phyloP scores from a whole-genome alignment of 441 rosid genomes.

The Eruca vesicaria region DNA sequence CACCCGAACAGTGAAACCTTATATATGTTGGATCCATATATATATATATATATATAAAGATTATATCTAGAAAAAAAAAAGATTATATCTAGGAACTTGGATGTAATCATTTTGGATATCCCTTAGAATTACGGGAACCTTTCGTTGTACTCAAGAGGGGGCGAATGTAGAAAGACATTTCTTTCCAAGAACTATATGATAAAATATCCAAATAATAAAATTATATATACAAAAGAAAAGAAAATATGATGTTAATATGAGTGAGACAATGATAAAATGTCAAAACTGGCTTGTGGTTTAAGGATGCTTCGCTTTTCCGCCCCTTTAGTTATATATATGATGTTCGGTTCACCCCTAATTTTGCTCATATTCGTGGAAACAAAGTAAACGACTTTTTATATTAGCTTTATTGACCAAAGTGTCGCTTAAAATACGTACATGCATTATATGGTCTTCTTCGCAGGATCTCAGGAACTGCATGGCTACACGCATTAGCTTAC shows the following conservation, averaged over 20 bases:
- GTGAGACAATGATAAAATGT: not conserved
- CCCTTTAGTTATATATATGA: not conserved
- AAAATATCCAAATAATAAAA: not conserved
- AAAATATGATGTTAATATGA: not conserved
- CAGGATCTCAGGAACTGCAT: conserved; percentile 35
- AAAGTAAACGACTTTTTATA: conserved; percentile 26
- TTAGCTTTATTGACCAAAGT: conserved; percentile 31
- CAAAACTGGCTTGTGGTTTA: conserved; percentile 40
- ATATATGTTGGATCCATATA: not conserved
- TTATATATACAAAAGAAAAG: not conserved
- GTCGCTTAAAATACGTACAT: conserved; percentile 34
- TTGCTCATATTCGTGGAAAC: conserved; percentile 27
- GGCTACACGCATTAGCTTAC: conserved; percentile 33
- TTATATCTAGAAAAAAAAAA: not conserved
- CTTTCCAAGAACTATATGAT: not conserved
- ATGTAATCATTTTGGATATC: not conserved
- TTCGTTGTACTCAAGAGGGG: not conserved
- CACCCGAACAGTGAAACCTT: not conserved
- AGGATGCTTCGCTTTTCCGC: conserved; percentile 28
- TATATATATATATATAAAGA: not conserved
- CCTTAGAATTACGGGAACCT: conserved; percentile 11
- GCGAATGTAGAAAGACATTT: not conserved
- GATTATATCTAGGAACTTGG: not conserved
- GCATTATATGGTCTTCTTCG: conserved; percentile 33
- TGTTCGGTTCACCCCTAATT: conserved; percentile 19